Evolutionary conservation across 2,329 filamentous ascomycete genomes (phyloP), one percentile per base, ranked within the genome.

Genomic region (Lasiodiplodia gonubiensis): DNA sequence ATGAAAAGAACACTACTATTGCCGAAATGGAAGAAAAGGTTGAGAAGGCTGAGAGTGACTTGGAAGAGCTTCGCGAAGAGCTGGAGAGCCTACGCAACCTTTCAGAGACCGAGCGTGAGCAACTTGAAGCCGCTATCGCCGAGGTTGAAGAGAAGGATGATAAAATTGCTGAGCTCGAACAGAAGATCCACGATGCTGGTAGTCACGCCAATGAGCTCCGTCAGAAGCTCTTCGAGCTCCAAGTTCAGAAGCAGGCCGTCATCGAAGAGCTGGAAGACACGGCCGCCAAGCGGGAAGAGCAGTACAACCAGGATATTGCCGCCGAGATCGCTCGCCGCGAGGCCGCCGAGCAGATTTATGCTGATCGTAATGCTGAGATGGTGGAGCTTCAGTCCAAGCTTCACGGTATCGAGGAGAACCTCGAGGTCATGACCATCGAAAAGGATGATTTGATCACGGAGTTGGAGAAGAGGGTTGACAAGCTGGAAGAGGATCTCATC

Each of bases 161-260:
- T 8, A 73, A 80, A 65, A 78, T 84, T 52, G 78, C 77, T 5
- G 76, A 77, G 7, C 75, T 83, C 25, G 77, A 81, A 23, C 64
- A 74, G 27, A 79, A 78, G 65, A 71, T 84, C 5, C 76, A 79
- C 25, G 74, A 79, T 23, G 72, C 75, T n/a, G 82, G 82, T 49
- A 73, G 79, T 18, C 77, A 82, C 68, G 81, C 81, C n/a, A 83
- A 84, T 37, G 78, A 82, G 70, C 77, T 84, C 30, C 81, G 82
- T 3, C 78, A 80, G 65, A 84, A 84, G 72, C 72, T 84, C 6
- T 84, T 82, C 71, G 75, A 81, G 59, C 73, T 80, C 2, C 82
- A 84, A 72, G 76, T 81, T 68, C 74, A 80, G 55, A 79, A 81
- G 70, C 76, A 80, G 51, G 67, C 73, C 30, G 69, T 76, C n/a